phyloP scores from a whole-genome alignment of 257 asterid genomes.

The Solanum virginianum region DNA sequence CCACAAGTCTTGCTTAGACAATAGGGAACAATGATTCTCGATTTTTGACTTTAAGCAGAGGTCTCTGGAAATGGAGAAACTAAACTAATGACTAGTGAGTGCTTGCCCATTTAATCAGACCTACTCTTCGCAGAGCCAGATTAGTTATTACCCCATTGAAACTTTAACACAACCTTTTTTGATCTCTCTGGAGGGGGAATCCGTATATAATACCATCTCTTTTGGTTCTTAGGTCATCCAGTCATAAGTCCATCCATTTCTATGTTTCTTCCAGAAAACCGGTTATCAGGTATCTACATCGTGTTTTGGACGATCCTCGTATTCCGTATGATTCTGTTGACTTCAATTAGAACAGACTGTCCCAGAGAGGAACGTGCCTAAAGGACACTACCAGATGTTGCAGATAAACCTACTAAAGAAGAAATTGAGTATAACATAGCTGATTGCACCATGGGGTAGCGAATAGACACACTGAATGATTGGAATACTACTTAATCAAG shows the following conservation, averaged over 20 bases:
- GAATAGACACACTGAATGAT: too few relatives aligned
- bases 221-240: not conserved
- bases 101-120: not conserved
- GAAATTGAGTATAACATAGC: too few relatives aligned
- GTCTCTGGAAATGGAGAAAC: not conserved
- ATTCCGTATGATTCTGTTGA: too few relatives aligned
- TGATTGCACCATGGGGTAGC: too few relatives aligned
- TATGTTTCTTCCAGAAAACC: not conserved
- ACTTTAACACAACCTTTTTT: not conserved
- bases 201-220: not conserved
- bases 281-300: not conserved
- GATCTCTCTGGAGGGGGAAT: not conserved
- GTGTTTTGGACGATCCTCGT: too few relatives aligned
- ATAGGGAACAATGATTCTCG: not conserved
- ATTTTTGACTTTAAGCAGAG: not conserved
- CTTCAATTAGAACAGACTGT: too few relatives aligned
- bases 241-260: not conserved
- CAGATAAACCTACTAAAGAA: too few relatives aligned
- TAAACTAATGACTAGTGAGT: not conserved
- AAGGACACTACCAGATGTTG: too few relatives aligned
- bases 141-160: not conserved
- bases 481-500: too few relatives aligned
- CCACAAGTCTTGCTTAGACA: not conserved
- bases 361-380: too few relatives aligned
- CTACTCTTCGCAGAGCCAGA: not conserved